These are phyloP conservation scores for Suillus lakei DNA, from an alignment of 768 basidiomycete species.

Conservation along the genomic window DNA sequence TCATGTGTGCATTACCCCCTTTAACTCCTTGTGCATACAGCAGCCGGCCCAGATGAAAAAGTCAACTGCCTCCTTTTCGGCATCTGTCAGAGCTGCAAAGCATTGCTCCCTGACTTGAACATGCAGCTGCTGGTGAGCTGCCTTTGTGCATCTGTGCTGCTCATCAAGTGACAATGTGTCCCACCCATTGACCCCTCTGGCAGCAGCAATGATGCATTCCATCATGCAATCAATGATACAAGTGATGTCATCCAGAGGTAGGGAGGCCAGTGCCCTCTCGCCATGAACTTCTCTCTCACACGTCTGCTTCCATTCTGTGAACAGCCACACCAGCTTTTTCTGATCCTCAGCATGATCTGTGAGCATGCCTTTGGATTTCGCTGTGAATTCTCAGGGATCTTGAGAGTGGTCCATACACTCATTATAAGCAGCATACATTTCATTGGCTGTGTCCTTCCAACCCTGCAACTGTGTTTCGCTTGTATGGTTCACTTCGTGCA, in stretches of 20 bases:
- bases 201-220: slow-evolving; percentile 7
- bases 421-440: slow-evolving; percentile 23
- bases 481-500: slow-evolving; percentile 28
- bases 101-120: slow-evolving; percentile 17
- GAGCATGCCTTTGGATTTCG: slow-evolving; percentile 23
- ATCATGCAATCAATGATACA: background rate
- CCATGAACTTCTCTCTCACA: slow-evolving; percentile 8
- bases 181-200: slow-evolving; percentile 33
- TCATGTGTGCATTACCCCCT: slow-evolving; percentile 28
- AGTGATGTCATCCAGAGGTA: background rate
- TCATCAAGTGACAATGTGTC: slow-evolving; percentile 24
- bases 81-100: slow-evolving; percentile 17
- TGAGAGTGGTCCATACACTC: slow-evolving; percentile 20
- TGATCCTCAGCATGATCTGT: slow-evolving; percentile 37
- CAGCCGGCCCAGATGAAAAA: slow-evolving; percentile 39
- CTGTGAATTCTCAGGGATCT: slow-evolving; percentile 17
- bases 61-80: slow-evolving; percentile 14
- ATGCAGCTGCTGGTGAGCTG: slow-evolving; percentile 21
- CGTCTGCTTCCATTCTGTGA: slow-evolving; percentile 14
- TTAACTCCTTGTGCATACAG: no score
- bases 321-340: slow-evolving; percentile 25
- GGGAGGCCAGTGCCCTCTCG: background rate
- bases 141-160: slow-evolving; percentile 18
- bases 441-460: slow-evolving; percentile 16
- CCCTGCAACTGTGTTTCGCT: slow-evolving; percentile 30